phyloP scores from a whole-genome alignment of 1,139 yeast species.

The Blastobotrys raffinosifermentans region DNA sequence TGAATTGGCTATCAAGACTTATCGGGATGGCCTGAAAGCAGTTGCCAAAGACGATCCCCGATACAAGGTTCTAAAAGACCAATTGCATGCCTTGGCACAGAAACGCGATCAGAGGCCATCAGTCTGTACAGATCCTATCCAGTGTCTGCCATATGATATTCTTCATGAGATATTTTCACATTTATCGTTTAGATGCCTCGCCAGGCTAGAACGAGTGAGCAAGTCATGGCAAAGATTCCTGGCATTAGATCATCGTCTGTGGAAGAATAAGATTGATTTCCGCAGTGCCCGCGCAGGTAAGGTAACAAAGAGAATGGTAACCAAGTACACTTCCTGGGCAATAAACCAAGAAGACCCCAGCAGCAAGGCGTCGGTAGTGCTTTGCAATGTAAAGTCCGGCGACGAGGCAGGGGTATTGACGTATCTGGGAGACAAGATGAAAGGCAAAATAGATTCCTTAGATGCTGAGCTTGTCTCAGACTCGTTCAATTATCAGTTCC shows the following conservation, averaged over 20 bases:
- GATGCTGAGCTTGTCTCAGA: not conserved
- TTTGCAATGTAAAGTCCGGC: not conserved
- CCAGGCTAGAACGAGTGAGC: constrained; percentile 7
- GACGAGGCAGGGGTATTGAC: not conserved
- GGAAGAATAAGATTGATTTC: constrained; percentile 8
- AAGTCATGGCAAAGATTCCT: constrained; percentile 8
- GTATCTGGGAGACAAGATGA: no score
- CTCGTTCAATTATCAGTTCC: not conserved
- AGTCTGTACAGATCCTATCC: constrained; percentile 5
- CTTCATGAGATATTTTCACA: constrained; percentile 6
- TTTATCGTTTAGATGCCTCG: constrained; percentile 6
- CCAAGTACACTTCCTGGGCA: constrained; percentile 4
- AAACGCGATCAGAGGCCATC: not conserved
- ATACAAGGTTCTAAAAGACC: not conserved
- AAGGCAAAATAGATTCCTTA: not conserved
- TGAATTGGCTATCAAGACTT: constrained; percentile 4
- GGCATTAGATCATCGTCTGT: constrained; percentile 4
- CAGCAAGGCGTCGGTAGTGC: not conserved
- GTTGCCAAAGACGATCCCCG: not conserved
- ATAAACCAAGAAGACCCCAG: not conserved
- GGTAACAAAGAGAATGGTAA: not conserved
- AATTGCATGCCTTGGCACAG: not conserved
- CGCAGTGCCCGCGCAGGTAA: not conserved
- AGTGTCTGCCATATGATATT: constrained; percentile 9
- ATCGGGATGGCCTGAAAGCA: constrained; percentile 5